phyloP scores from a whole-genome alignment of 2,329 filamentous ascomycete species.

The Botrytis deweyae region DNA sequence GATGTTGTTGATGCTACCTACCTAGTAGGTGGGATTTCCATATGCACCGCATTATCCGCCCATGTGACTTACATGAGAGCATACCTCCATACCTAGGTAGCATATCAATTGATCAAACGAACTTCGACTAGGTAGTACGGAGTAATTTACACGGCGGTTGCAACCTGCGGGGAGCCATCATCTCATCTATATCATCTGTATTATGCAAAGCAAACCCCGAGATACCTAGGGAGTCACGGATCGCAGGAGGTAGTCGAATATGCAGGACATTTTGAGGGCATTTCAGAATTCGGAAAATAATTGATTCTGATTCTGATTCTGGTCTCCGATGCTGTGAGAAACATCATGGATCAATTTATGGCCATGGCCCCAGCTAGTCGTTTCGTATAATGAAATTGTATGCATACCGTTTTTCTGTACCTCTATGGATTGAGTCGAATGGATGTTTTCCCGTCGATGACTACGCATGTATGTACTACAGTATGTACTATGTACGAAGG shows the following conservation, averaged over 20 bases:
- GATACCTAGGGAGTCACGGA: neutral
- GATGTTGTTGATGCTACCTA: neutral
- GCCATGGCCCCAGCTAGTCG: neutral
- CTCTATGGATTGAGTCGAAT: neutral
- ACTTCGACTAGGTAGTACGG: no score
- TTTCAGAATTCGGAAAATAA: neutral
- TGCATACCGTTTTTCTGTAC: conserved; percentile 14
- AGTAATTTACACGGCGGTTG: neutral
- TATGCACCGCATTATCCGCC: conserved; percentile 2
- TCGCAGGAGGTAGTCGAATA: neutral
- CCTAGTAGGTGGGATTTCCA: neutral
- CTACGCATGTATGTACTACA: neutral
- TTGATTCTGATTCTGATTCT: no score
- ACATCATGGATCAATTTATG: neutral
- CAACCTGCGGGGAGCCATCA: neutral
- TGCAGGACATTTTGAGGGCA: neutral
- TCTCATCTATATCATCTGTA: neutral
- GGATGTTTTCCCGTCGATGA: neutral
- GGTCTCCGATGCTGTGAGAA: neutral
- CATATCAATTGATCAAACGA: neutral
- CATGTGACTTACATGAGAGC: neutral
- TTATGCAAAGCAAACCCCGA: neutral
- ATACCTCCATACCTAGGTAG: no score
- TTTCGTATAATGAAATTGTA: neutral
- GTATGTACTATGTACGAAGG: neutral